Evolutionary conservation across 164 flowering plant species (phyloP).

Genomic region (Buxus sempervirens): DNA sequence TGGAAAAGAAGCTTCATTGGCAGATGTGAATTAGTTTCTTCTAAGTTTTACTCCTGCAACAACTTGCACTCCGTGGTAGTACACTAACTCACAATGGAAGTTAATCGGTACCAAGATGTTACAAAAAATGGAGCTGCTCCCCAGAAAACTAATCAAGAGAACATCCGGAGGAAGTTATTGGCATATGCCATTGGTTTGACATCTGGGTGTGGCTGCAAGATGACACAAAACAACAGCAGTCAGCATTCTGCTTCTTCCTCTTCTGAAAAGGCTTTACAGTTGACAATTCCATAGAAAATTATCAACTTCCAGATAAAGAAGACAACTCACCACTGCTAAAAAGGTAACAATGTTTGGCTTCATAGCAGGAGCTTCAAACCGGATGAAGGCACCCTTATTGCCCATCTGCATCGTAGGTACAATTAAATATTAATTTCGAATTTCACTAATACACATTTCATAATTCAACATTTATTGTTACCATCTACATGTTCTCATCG

Average conservation of each 20-base stretch:
- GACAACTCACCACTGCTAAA: constrained; percentile 81
- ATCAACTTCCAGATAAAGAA: not conserved
- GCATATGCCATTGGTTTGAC: constrained; percentile 99
- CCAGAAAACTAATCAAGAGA: constrained; percentile 35
- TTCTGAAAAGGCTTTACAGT: not conserved
- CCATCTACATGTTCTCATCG: not conserved
- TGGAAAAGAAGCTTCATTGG: not conserved
- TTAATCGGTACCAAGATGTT: constrained; percentile 1
- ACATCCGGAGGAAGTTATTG: constrained; percentile 86
- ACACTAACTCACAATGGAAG: not conserved
- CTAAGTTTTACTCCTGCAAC: constrained; percentile 3
- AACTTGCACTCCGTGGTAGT: constrained; percentile 2
- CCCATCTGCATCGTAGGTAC: constrained; percentile 70
- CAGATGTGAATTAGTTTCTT: not conserved
- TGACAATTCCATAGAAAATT: not conserved
- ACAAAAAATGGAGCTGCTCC: not conserved
- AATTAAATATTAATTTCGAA: not conserved
- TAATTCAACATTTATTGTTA: no score
- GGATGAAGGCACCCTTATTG: constrained; percentile 94
- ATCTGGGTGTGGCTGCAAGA: constrained; percentile 86
- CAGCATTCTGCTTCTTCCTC: not conserved
- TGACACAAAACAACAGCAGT: constrained; percentile 1
- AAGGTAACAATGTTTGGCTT: constrained; percentile 89
- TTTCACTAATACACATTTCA: not conserved
- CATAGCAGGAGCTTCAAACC: constrained; percentile 82